Conservation (phyloP, 805 yeast species). For the Barnettozyma vustinii region DNA sequence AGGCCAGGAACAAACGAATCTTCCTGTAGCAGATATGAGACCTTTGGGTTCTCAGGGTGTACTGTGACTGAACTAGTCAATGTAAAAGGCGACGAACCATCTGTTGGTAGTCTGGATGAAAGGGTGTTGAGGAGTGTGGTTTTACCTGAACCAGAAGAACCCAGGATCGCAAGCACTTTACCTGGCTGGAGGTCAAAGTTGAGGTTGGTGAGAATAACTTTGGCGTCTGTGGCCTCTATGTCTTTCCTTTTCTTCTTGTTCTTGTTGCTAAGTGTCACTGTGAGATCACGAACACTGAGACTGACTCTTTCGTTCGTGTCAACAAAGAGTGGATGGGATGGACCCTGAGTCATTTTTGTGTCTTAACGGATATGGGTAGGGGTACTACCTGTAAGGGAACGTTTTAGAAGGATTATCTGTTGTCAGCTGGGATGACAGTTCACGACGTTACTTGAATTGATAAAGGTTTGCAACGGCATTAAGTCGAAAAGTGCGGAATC, state of each 20-base stretch:
- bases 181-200: slow-evolving; percentile 58
- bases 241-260: slow-evolving; percentile 1
- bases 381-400: background rate
- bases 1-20: slow-evolving; percentile 68
- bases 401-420: background rate
- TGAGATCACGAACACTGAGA: slow-evolving; percentile 7
- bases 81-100: slow-evolving; percentile 27
- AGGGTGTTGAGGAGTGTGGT: slow-evolving; percentile 70
- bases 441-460: no score
- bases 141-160: slow-evolving; percentile 86
- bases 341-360: background rate
- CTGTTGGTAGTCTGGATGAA: slow-evolving; percentile 40
- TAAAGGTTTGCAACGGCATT: no score
- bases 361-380: background rate
- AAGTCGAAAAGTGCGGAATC: no score
- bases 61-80: slow-evolving; percentile 39
- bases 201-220: slow-evolving; percentile 41
- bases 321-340: slow-evolving; percentile 8
- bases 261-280: slow-evolving; percentile 5
- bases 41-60: slow-evolving; percentile 22
- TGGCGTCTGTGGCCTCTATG: slow-evolving; percentile 9
- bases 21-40: slow-evolving; percentile 68
- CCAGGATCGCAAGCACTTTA: slow-evolving; percentile 71
- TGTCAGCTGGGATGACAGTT: no score
- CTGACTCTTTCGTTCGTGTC: slow-evolving; percentile 6